These are phyloP conservation scores for Raffaelea arxii DNA, from an alignment of 2,329 filamentous ascomycete species.

Conservation along the genomic window DNA sequence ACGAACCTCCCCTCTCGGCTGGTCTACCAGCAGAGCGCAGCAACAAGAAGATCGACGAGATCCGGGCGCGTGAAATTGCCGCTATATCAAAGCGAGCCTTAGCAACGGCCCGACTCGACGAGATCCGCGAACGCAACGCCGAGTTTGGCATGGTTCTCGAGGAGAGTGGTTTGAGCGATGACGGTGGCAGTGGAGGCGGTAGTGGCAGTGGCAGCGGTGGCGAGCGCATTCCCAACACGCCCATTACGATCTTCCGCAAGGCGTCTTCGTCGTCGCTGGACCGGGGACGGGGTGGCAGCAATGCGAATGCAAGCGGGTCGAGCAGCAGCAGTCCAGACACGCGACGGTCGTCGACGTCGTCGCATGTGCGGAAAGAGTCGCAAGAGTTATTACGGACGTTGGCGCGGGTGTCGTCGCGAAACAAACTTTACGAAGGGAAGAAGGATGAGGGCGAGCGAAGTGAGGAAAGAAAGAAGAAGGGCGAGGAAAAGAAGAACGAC, in stretches of 20 bases:
- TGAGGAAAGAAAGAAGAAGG: background rate
- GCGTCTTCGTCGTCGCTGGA: slow-evolving; percentile 1
- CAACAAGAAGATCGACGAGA: slow-evolving; percentile 40
- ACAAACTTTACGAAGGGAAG: background rate
- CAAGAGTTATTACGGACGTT: slow-evolving; percentile 39
- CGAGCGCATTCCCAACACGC: slow-evolving; percentile 27
- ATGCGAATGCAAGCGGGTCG: slow-evolving; percentile 5
- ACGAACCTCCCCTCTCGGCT: slow-evolving; percentile 7
- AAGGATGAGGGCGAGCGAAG: slow-evolving; percentile 4
- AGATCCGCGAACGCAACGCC: slow-evolving; percentile 42
- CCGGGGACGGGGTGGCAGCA: slow-evolving; percentile 3
- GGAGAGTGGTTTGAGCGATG: background rate
- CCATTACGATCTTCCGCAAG: slow-evolving; percentile 27
- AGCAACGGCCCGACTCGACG: slow-evolving; percentile 39
- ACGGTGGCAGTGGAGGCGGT: too few relatives aligned
- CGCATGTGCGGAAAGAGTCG: slow-evolving; percentile 27
- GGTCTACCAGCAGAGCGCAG: slow-evolving; percentile 12
- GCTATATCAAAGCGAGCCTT: slow-evolving; percentile 34
- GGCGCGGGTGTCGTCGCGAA: slow-evolving; percentile 25
- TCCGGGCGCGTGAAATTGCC: slow-evolving; percentile 32
- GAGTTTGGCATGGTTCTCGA: slow-evolving; percentile 20
- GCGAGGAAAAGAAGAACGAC: background rate
- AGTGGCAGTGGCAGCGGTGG: slow-evolving; percentile 7
- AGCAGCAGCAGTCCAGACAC: background rate
- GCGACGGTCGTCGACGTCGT: slow-evolving; percentile 5